Percentiles rank a stretch among this genome's conserved stretches.
Conservation (phyloP, 768 basidiomycete genomes). For the Suillus cothurnatus region DNA sequence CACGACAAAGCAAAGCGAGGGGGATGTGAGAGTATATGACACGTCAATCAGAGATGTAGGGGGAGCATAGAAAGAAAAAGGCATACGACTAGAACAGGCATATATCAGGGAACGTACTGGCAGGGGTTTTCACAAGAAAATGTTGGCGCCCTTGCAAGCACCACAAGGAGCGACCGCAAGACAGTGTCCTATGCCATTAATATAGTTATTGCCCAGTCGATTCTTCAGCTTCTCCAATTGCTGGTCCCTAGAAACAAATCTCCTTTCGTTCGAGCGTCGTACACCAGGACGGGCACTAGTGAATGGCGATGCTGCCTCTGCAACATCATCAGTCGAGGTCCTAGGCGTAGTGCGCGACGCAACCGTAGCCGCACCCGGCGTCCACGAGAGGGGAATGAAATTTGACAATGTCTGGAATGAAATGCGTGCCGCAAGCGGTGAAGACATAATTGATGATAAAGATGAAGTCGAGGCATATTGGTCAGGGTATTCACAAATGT, state of each 20-base stretch:
- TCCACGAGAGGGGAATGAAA: constrained; percentile 59
- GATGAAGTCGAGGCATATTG: constrained; percentile 38
- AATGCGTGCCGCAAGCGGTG: constrained; percentile 56
- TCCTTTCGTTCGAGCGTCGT: constrained; percentile 27
- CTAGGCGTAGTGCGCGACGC: constrained; percentile 26
- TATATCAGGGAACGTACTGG: constrained; percentile 10
- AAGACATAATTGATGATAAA: constrained; percentile 51
- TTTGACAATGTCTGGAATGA: constrained; percentile 63
- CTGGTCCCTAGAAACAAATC: constrained; percentile 61
- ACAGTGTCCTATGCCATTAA: constrained; percentile 19
- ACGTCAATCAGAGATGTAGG: constrained; percentile 13
- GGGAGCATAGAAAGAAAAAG: constrained; percentile 8
- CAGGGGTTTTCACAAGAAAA: constrained; percentile 29
- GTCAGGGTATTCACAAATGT: constrained; percentile 27
- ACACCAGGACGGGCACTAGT: constrained; percentile 13
- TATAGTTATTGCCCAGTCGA: constrained; percentile 48
- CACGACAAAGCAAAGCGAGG: constrained; percentile 7
- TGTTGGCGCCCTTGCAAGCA: constrained; percentile 24
- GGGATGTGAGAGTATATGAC: constrained; percentile 24
- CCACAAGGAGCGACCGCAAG: constrained; percentile 31
- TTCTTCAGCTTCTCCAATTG: constrained; percentile 66
- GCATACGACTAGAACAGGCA: constrained; percentile 25
- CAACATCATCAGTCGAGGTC: constrained; percentile 14
- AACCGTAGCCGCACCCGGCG: constrained; percentile 40
- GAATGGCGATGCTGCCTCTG: constrained; percentile 15